Evolutionary conservation across 2,329 filamentous ascomycete genomes (phyloP).

Genomic region (Penicillium glabrum): DNA sequence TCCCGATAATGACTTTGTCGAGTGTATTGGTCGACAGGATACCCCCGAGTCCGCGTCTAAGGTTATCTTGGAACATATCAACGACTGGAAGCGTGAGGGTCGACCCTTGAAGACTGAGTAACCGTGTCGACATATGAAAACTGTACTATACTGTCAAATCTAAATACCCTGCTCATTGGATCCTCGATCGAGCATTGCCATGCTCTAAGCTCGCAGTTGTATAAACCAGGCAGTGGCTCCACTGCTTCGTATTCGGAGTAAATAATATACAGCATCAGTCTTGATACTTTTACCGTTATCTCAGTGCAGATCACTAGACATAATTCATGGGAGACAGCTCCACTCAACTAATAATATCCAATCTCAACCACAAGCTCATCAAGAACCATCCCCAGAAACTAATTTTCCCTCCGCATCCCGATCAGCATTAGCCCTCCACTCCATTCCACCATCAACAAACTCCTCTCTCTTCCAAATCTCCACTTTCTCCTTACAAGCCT

Average conservation of each 20-base stretch:
- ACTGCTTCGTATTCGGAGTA: neutral
- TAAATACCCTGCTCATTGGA: constrained; percentile 28
- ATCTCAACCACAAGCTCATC: neutral
- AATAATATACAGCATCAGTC: neutral
- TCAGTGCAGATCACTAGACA: neutral
- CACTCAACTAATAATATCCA: neutral
- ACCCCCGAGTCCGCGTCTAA: constrained; percentile 81
- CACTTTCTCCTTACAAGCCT: constrained; percentile 79
- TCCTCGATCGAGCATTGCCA: neutral
- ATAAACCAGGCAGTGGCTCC: neutral
- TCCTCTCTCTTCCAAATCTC: constrained; percentile 96
- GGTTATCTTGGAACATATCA: constrained; percentile 83
- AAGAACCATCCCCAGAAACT: neutral
- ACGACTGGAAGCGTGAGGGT: constrained; percentile 64
- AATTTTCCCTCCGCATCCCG: constrained; percentile 53
- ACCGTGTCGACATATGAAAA: constrained; percentile 13
- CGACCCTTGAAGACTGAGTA: constrained; percentile 51
- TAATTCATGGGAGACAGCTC: neutral
- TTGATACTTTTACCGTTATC: too few relatives aligned
- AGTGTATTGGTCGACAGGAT: constrained; percentile 92
- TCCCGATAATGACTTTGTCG: constrained; percentile 95
- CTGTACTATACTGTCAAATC: constrained; percentile 25
- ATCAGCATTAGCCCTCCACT: constrained; percentile 88
- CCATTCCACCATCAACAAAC: constrained; percentile 68
- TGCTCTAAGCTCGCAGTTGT: neutral